Conservation (phyloP, 2,329 filamentous ascomycete species). For the Penicillium palitans region DNA sequence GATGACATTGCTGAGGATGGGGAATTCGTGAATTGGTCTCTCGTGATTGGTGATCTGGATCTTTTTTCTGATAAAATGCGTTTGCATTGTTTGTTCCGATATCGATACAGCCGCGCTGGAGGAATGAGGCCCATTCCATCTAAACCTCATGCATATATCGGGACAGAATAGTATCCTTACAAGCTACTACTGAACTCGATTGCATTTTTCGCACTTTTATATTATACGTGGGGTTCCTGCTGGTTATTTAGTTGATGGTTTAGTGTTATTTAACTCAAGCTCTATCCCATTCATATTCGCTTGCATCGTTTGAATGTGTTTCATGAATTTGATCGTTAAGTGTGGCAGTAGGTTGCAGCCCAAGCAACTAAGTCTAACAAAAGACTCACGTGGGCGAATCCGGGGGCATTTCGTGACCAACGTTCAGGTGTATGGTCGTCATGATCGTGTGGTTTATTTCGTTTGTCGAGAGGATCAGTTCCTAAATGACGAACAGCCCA, state of each 20-base stretch:
- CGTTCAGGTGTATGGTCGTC: background rate
- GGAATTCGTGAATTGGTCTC: constrained; percentile 8
- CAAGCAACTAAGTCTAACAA: background rate
- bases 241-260: constrained; percentile 20
- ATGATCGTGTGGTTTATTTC: background rate
- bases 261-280: constrained; percentile 11
- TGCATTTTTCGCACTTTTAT: background rate
- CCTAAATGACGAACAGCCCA: background rate
- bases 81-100: constrained; percentile 36
- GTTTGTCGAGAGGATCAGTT: background rate
- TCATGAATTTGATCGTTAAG: background rate
- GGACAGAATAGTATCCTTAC: background rate
- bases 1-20: constrained; percentile 25
- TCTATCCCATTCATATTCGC: background rate
- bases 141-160: background rate
- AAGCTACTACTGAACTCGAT: background rate
- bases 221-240: background rate
- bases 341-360: background rate
- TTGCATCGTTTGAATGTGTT: background rate
- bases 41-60: constrained; percentile 15
- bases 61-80: constrained; percentile 19
- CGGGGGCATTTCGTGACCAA: background rate
- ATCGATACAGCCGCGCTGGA: background rate
- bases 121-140: too few species aligned
- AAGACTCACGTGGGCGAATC: background rate